Evolutionary conservation across 345 rosid genomes (phyloP).

Genomic region (Microcos paniculata): DNA sequence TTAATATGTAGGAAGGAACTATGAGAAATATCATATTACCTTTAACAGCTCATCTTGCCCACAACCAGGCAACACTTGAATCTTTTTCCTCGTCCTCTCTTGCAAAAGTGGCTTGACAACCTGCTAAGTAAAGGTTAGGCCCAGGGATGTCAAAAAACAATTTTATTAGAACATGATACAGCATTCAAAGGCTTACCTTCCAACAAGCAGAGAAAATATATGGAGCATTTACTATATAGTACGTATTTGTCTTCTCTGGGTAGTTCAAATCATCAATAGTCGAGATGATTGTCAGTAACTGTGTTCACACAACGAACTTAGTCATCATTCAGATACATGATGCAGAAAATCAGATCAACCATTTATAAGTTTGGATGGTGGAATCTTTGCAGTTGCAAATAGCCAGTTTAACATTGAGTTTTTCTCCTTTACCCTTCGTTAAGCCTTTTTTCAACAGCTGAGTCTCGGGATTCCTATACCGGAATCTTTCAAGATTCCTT

Average conservation of each 20-base stretch:
- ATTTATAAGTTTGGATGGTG: background rate
- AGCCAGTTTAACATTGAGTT: background rate
- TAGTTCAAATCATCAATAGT: constrained; percentile 92
- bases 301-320: constrained; percentile 29
- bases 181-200: constrained; percentile 50
- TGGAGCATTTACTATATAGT: constrained; percentile 87
- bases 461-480: background rate
- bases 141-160: background rate
- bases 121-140: constrained; percentile 35
- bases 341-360: background rate
- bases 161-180: background rate
- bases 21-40: constrained; percentile 39
- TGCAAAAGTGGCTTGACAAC: constrained; percentile 93
- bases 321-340: background rate
- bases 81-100: constrained; percentile 82
- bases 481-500: background rate
- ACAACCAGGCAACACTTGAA: constrained; percentile 74
- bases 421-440: background rate
- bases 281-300: constrained; percentile 81
- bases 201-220: constrained; percentile 94
- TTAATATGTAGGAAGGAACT: background rate
- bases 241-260: constrained; percentile 89
- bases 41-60: constrained; percentile 83
- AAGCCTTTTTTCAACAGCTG: background rate
- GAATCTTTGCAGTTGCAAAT: background rate